Evolutionary conservation across 345 rosid genomes (phyloP).

Genomic region (Populus simonii): DNA sequence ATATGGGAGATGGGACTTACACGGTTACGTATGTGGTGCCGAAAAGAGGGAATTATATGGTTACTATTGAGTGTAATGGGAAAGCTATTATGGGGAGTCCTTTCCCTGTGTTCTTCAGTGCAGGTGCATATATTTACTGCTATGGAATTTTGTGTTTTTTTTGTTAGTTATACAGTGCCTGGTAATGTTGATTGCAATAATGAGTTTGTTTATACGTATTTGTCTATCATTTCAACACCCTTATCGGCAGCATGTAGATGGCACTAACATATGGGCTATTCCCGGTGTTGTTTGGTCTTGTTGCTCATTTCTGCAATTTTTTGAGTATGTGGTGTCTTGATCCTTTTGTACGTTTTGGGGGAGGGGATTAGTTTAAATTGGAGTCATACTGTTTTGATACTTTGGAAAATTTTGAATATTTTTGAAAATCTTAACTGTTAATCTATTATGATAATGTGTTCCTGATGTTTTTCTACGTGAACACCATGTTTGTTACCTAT

Average conservation of each 20-base stretch:
- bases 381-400: background rate
- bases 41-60: conserved; percentile 96
- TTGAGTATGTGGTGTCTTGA: background rate
- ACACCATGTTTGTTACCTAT: background rate
- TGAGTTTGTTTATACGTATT: background rate
- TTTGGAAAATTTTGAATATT: background rate
- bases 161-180: background rate
- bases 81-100: conserved; percentile 93
- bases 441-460: background rate
- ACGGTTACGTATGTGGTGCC: conserved; percentile 90
- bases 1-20: conserved; percentile 88
- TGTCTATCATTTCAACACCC: background rate
- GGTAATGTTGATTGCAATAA: background rate
- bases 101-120: conserved; percentile 96
- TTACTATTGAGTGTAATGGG: conserved; percentile 80
- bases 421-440: background rate
- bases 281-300: no score
- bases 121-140: conserved; percentile 42
- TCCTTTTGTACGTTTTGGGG: background rate
- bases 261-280: background rate
- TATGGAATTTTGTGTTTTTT: background rate
- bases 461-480: no score
- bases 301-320: background rate
- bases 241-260: background rate
- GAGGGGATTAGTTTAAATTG: background rate